Evolutionary conservation across 805 yeast species (phyloP), one percentile per base, ranked within the genome.

Genomic region (Candida stauntonica): DNA sequence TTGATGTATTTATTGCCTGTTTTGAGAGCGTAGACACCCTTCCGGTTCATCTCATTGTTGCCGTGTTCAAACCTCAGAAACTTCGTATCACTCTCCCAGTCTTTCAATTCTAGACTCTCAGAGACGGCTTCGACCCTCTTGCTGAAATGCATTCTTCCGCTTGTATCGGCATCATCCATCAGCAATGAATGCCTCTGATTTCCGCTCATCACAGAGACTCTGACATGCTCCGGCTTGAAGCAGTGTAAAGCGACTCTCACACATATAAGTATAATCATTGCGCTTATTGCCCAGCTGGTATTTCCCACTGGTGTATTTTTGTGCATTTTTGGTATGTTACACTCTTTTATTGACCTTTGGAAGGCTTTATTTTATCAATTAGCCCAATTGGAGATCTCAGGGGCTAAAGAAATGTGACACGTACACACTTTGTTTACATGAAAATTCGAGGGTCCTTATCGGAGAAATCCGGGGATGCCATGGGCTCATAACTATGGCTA

Each of bases 21-120:
- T 15, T 35, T 39, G 29, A 39, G 24, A 4, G 43, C 39, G 26
- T 39, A 39, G 39, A 19, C 35, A 4, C 43, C 42, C 14, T 32
- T 23, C 29, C 38, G 28, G 3, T 35, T 33, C 9, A n/a, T 15
- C 13, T 31, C 23, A 26, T 32, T 31, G 30, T 28, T 15, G 13
- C 34, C 43, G 14, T 32, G 32, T n/a, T 39, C 30, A 14, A 39
- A 39, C 20, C 33, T 18, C 5, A 39, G 11, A 20, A 39, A 39
- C 36, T 35, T 28, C 23, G 39, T 36, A 6, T 35, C 43, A 21
- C 32, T 37, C 11, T 24, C 21, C 43, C 43, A 39, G 19, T 32
- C 36, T 6, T 21, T 17, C 24, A 38, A 12, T 28, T 23, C 29
- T n/a, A 36, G 17, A n/a, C 26, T 33, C 19, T 29, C 38, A 5